Percentiles rank a stretch among this genome's conserved stretches.
These are phyloP conservation scores for Candida adriatica DNA, from an alignment of 805 yeast species.

Conservation along the genomic window DNA sequence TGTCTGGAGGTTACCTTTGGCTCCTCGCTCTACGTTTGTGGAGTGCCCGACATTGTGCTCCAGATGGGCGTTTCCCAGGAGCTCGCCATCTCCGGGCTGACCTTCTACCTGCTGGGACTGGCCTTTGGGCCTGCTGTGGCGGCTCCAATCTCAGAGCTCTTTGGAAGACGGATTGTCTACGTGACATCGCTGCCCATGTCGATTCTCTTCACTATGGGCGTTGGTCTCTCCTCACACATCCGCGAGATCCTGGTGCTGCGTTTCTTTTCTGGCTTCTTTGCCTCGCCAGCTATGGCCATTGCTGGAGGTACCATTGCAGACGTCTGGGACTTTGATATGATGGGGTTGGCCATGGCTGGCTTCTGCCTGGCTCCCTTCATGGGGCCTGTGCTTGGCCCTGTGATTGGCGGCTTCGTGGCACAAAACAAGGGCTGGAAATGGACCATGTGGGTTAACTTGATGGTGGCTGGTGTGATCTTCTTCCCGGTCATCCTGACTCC, in stretches of 20 bases:
- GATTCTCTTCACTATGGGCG: constrained; percentile 69
- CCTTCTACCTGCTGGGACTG: constrained; percentile 64
- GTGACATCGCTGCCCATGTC: constrained; percentile 53
- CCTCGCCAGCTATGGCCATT: constrained; percentile 77
- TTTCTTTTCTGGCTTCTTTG: constrained; percentile 67
- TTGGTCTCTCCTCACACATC: constrained; percentile 57
- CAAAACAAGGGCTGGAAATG: constrained; percentile 59
- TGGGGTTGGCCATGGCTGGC: constrained; percentile 70
- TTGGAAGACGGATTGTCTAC: constrained; percentile 62
- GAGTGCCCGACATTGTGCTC: constrained; percentile 46
- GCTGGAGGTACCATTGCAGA: constrained; percentile 84
- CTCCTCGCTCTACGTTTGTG: constrained; percentile 63
- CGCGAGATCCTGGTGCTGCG: constrained; percentile 58
- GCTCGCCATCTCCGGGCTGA: constrained; percentile 58
- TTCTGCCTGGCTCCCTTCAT: constrained; percentile 74
- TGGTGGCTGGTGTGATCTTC: constrained; percentile 51
- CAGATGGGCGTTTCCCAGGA: constrained; percentile 51
- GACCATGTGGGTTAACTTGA: constrained; percentile 65
- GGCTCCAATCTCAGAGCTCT: constrained; percentile 65
- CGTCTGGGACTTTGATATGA: constrained; percentile 58
- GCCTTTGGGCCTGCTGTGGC: constrained; percentile 65
- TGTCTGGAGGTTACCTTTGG: constrained; percentile 73
- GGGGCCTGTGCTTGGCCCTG: constrained; percentile 76
- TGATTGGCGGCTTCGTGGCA: constrained; percentile 67
- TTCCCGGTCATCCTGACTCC: constrained; percentile 44